These are phyloP conservation scores for Claviceps quebecensis DNA, from an alignment of 2,329 filamentous ascomycete species.

Conservation along the genomic window DNA sequence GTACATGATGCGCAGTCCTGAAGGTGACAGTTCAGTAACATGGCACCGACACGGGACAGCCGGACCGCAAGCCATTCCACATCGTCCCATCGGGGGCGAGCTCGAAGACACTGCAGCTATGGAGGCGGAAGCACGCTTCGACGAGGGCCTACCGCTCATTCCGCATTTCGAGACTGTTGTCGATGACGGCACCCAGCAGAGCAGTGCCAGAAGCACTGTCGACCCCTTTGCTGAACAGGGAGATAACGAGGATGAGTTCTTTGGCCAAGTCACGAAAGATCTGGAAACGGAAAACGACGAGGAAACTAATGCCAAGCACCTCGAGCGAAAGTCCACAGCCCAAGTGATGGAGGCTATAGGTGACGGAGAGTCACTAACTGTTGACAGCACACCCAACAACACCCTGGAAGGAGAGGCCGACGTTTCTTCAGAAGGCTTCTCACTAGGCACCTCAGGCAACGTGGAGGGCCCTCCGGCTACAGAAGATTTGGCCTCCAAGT, in stretches of 20 bases:
- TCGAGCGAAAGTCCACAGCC: constrained; percentile 58
- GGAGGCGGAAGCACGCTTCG: constrained; percentile 44
- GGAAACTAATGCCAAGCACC: constrained; percentile 12
- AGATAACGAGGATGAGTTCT: constrained; percentile 49
- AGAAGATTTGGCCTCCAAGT: constrained; percentile 63
- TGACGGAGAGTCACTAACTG: constrained; percentile 23
- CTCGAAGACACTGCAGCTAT: constrained; percentile 26
- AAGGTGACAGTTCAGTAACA: constrained; percentile 5
- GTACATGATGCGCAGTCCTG: constrained; percentile 11
- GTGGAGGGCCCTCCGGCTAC: constrained; percentile 18
- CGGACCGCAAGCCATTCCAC: constrained; percentile 13
- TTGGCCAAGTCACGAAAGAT: constrained; percentile 32
- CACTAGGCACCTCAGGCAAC: background rate
- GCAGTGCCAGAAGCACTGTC: constrained; percentile 11
- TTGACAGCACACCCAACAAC: constrained; percentile 19
- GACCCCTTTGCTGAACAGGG: constrained; percentile 31
- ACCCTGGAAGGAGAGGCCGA: constrained; percentile 14
- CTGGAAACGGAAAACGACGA: constrained; percentile 9
- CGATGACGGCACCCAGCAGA: constrained; percentile 1
- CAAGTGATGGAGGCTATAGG: constrained; percentile 41
- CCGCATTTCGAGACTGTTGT: constrained; percentile 16
- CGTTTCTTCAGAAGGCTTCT: constrained; percentile 8
- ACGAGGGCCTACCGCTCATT: constrained; percentile 56
- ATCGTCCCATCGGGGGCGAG: constrained; percentile 30
- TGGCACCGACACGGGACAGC: constrained; percentile 6